Conservation (phyloP, 2,329 filamentous ascomycete genomes). For the Fusarium succisae region DNA sequence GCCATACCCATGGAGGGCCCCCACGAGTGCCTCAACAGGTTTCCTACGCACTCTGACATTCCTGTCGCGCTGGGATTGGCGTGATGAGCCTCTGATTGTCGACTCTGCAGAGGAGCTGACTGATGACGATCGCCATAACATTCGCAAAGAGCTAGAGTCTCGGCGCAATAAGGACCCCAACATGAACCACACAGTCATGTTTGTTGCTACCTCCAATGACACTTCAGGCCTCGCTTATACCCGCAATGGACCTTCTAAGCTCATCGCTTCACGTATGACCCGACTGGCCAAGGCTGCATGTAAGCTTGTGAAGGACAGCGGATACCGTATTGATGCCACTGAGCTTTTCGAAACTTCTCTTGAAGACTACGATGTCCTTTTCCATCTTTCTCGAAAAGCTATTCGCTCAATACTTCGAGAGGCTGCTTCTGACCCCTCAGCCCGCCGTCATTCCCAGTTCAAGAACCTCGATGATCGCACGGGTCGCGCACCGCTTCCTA, state of each 20-base stretch:
- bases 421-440: slow-evolving; percentile 48
- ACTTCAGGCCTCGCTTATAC: slow-evolving; percentile 84
- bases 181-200: slow-evolving; percentile 84
- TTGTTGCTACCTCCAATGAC: slow-evolving; percentile 84
- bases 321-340: slow-evolving; percentile 58
- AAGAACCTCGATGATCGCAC: slow-evolving; percentile 80
- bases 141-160: slow-evolving; percentile 78
- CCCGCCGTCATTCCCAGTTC: slow-evolving; percentile 64
- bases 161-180: slow-evolving; percentile 90
- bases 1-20: slow-evolving; percentile 81
- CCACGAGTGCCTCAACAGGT: slow-evolving; percentile 79
- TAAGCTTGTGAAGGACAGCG: slow-evolving; percentile 65
- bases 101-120: slow-evolving; percentile 73
- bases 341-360: slow-evolving; percentile 77
- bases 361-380: slow-evolving; percentile 84
- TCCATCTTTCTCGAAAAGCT: slow-evolving; percentile 71
- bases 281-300: slow-evolving; percentile 81
- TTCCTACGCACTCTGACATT: slow-evolving; percentile 84
- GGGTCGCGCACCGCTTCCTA: slow-evolving; percentile 53
- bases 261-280: slow-evolving; percentile 85
- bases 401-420: slow-evolving; percentile 55
- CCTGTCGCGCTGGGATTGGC: slow-evolving; percentile 92
- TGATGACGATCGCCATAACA: slow-evolving; percentile 65
- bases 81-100: slow-evolving; percentile 80
- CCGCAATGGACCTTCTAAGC: slow-evolving; percentile 74